Conservation (phyloP, 164 flowering plant species). For the Taxillus chinensis region DNA sequence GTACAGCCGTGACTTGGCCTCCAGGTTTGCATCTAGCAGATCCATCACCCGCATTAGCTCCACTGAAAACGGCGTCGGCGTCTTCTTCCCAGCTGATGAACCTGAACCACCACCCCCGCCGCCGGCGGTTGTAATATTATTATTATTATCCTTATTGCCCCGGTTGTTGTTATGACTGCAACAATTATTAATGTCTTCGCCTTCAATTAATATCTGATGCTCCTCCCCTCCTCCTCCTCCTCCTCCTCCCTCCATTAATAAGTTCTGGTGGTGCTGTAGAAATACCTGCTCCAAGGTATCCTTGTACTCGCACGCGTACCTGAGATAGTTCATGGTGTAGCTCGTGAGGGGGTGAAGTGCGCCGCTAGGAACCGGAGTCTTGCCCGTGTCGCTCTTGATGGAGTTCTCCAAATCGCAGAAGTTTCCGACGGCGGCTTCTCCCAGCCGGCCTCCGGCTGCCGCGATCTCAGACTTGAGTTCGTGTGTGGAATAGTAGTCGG, state of each 20-base stretch:
- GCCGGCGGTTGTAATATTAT: too few species aligned
- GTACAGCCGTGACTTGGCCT: constrained; percentile 59
- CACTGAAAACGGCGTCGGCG: constrained; percentile 31
- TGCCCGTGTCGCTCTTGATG: constrained; percentile 45
- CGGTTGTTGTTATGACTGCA: not conserved
- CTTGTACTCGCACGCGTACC: constrained; percentile 60
- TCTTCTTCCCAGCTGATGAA: not conserved
- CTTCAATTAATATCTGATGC: too few species aligned
- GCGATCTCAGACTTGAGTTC: constrained; percentile 38
- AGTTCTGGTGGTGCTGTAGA: constrained; percentile 14
- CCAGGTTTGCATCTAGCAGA: constrained; percentile 49
- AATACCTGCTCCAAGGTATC: constrained; percentile 60
- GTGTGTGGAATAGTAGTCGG: not conserved
- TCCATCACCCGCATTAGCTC: constrained; percentile 52
- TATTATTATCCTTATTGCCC: not conserved
- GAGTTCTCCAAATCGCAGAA: constrained; percentile 72
- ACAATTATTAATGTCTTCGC: too few species aligned
- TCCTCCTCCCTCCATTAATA: too few species aligned
- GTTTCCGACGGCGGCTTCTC: constrained; percentile 45
- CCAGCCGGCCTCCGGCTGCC: constrained; percentile 29
- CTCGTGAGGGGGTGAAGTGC: constrained; percentile 85
- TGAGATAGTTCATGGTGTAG: constrained; percentile 73
- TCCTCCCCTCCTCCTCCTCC: too few species aligned
- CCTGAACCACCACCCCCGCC: too few species aligned
- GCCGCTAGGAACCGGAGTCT: constrained; percentile 74